Conservation (phyloP, 345 rosid species). For the Ailanthus altissimus region DNA sequence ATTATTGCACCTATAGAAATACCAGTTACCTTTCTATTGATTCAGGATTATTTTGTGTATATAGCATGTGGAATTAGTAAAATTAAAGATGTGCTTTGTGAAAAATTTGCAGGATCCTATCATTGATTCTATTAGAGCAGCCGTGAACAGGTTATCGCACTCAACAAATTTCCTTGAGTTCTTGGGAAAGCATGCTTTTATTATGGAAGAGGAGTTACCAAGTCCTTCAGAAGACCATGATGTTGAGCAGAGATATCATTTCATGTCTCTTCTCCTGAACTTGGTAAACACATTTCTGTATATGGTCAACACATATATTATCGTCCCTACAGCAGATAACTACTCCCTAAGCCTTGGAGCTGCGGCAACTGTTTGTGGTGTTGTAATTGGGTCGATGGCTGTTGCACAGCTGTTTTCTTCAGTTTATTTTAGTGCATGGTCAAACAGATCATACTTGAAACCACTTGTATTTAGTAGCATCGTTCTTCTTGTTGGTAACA, state of each 20-base stretch:
- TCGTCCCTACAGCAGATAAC: constrained; percentile 79
- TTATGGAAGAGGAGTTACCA: constrained; percentile 65
- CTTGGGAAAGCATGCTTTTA: constrained; percentile 81
- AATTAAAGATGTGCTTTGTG: background rate
- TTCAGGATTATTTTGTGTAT: background rate
- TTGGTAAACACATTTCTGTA: constrained; percentile 68
- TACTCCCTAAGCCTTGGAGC: constrained; percentile 76
- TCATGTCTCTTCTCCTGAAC: constrained; percentile 72
- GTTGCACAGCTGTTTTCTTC: constrained; percentile 84
- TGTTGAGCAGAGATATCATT: constrained; percentile 61
- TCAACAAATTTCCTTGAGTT: constrained; percentile 71
- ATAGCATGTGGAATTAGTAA: background rate
- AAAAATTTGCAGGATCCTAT: constrained; percentile 62
- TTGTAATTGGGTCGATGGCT: constrained; percentile 84
- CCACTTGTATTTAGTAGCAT: constrained; percentile 78
- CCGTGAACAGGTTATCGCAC: constrained; percentile 64
- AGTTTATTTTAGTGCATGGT: constrained; percentile 82
- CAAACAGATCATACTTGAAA: constrained; percentile 70
- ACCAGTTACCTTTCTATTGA: background rate
- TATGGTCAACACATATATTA: constrained; percentile 74
- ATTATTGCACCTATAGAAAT: background rate
- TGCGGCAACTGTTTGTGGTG: constrained; percentile 76
- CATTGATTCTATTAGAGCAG: constrained; percentile 63
- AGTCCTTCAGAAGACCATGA: constrained; percentile 48
- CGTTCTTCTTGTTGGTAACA: constrained; percentile 66